Percentiles rank a stretch among this genome's conserved stretches.
Evolutionary conservation across 768 basidiomycete species (phyloP).

Genomic region (Candolleomyces eurysporus): DNA sequence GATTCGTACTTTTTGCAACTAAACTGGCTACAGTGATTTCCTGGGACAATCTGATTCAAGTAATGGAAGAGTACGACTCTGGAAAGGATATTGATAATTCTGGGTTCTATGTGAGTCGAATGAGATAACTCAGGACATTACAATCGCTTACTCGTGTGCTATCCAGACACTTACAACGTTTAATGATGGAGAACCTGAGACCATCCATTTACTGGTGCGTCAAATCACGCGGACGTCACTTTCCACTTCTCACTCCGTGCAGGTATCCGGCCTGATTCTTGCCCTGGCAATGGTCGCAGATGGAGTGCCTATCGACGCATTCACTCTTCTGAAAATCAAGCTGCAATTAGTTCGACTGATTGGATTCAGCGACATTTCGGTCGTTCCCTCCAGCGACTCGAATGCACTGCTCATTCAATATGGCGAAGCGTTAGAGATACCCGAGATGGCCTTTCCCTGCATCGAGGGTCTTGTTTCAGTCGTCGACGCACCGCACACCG

Average conservation of each 20-base stretch:
- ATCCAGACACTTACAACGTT: too few species aligned
- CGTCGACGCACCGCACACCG: conserved; percentile 55
- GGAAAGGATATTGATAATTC: conserved; percentile 30
- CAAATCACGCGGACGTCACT: conserved; percentile 33
- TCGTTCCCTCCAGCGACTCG: conserved; percentile 44
- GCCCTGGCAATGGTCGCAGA: conserved; percentile 67
- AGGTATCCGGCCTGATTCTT: conserved; percentile 59
- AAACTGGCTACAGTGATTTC: conserved; percentile 47
- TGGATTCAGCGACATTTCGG: conserved; percentile 54
- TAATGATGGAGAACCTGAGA: conserved; percentile 41
- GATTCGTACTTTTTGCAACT: background rate
- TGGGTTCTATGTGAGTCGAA: conserved; percentile 36
- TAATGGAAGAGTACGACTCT: conserved; percentile 55
- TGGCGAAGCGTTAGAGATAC: conserved; percentile 41
- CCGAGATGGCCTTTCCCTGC: conserved; percentile 49
- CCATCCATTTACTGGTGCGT: conserved; percentile 31
- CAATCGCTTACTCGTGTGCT: conserved; percentile 3
- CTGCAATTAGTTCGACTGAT: conserved; percentile 44
- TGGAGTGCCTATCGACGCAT: conserved; percentile 52
- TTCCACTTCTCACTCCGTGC: background rate
- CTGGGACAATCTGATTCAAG: conserved; percentile 61
- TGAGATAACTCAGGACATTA: background rate
- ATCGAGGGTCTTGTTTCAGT: conserved; percentile 55
- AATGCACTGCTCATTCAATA: conserved; percentile 56
- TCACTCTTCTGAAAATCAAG: conserved; percentile 61